phyloP scores from a whole-genome alignment of 2,329 filamentous ascomycete species.

The Coleophoma crateriformis region DNA sequence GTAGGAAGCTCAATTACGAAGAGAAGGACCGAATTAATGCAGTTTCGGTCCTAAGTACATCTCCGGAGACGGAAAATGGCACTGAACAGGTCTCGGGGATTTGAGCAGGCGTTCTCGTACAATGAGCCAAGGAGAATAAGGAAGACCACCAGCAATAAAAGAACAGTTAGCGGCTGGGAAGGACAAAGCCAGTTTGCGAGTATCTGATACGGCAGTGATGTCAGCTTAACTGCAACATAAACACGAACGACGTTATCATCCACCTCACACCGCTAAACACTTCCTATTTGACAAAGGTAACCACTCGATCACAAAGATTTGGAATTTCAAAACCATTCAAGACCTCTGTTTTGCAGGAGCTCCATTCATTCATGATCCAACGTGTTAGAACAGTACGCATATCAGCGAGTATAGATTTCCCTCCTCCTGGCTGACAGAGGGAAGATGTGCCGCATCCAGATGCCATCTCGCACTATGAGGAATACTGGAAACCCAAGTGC shows the following conservation, averaged over 20 bases:
- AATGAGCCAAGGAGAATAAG: too few relatives aligned
- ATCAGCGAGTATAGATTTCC: conserved; percentile 10
- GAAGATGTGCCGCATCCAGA: conserved; percentile 11
- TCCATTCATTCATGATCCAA: conserved; percentile 17
- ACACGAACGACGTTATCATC: not conserved
- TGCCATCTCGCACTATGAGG: conserved; percentile 8
- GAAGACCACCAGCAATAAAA: too few relatives aligned
- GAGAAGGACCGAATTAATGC: not conserved
- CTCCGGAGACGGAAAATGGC: too few relatives aligned
- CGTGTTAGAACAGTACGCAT: conserved; percentile 19
- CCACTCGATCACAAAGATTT: not conserved
- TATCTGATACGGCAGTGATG: too few relatives aligned
- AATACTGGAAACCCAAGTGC: conserved; percentile 24
- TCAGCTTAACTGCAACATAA: too few relatives aligned
- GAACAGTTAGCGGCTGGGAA: too few relatives aligned
- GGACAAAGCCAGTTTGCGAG: too few relatives aligned
- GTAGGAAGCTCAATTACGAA: not conserved
- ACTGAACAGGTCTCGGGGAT: too few relatives aligned
- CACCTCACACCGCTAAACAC: not conserved
- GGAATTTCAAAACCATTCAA: conserved; percentile 18
- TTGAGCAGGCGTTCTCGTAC: too few relatives aligned
- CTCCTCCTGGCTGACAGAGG: conserved; percentile 11
- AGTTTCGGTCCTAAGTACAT: not conserved
- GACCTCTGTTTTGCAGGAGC: conserved; percentile 16
- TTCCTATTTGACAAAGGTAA: not conserved